Conservation (phyloP, 768 basidiomycete species). For the Tephrocybe sp. region DNA sequence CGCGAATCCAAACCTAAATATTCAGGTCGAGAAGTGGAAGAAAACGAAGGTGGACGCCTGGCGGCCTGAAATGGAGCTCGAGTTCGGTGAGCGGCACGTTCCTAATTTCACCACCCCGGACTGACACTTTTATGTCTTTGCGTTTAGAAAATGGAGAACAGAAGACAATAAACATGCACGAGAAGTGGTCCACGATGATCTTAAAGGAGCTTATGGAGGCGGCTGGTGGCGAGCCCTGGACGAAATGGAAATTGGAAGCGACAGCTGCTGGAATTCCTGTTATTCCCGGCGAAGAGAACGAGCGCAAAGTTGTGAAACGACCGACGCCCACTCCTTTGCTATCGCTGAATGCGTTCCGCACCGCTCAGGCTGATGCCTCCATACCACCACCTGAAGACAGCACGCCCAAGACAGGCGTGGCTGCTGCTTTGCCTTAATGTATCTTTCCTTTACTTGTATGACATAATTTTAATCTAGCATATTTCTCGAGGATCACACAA, state of each 20-base stretch:
- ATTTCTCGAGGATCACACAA: neutral
- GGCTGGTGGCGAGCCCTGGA: conserved; percentile 61
- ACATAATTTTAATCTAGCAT: conserved; percentile 1
- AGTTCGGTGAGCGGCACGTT: conserved; percentile 52
- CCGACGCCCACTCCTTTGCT: conserved; percentile 19
- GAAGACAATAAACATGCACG: conserved; percentile 50
- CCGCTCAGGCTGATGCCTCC: neutral
- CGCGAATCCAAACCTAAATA: conserved; percentile 65
- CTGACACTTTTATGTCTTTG: neutral
- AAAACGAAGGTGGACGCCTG: conserved; percentile 55
- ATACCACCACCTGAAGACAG: conserved; percentile 7
- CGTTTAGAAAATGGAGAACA: conserved; percentile 47
- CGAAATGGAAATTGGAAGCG: conserved; percentile 48
- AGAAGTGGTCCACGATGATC: conserved; percentile 69
- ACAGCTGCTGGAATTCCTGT: conserved; percentile 45
- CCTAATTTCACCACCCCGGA: neutral
- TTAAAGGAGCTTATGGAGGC: conserved; percentile 68
- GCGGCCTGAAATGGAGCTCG: conserved; percentile 59
- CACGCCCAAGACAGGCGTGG: conserved; percentile 17
- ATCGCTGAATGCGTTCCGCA: conserved; percentile 21
- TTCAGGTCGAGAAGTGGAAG: conserved; percentile 52
- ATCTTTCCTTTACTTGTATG: neutral
- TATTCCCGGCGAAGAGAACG: conserved; percentile 40
- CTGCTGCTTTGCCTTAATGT: conserved; percentile 25
- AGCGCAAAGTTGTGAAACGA: conserved; percentile 20